phyloP scores from a whole-genome alignment of 768 basidiomycete species.

The Trametes sanguinea region DNA sequence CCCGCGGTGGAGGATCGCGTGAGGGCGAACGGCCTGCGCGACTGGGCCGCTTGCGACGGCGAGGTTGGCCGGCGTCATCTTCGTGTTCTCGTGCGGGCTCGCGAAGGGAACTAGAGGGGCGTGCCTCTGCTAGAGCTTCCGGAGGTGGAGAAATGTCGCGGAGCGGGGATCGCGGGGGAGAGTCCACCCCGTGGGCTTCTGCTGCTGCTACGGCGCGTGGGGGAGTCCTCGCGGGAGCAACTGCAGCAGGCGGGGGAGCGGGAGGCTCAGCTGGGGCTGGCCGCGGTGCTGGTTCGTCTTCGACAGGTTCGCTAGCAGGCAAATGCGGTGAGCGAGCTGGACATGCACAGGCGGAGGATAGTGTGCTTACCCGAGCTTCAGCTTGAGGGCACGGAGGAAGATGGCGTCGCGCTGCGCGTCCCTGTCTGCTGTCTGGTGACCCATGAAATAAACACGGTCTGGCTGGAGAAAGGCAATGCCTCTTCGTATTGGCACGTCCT shows the following conservation, averaged over 20 bases:
- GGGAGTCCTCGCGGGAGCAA: not conserved
- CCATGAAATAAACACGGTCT: slow-evolving; percentile 57
- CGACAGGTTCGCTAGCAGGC: slow-evolving; percentile 5
- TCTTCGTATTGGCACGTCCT: slow-evolving; percentile 63
- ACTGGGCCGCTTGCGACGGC: slow-evolving; percentile 28
- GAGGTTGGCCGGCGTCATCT: slow-evolving; percentile 30
- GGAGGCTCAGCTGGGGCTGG: not conserved
- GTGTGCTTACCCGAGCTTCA: slow-evolving; percentile 66
- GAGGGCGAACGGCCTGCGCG: slow-evolving; percentile 20
- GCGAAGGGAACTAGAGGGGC: slow-evolving; percentile 18
- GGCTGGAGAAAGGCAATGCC: slow-evolving; percentile 83
- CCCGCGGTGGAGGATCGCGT: slow-evolving; percentile 25
- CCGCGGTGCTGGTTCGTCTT: not conserved
- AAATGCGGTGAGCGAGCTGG: slow-evolving; percentile 17
- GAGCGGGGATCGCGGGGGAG: slow-evolving; percentile 26
- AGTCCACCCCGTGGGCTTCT: not conserved
- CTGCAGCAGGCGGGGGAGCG: slow-evolving; percentile 1
- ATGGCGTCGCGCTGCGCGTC: slow-evolving; percentile 56
- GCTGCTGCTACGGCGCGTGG: not conserved
- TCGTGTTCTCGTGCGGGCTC: slow-evolving; percentile 17
- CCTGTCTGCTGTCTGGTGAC: slow-evolving; percentile 63
- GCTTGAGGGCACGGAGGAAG: slow-evolving; percentile 62
- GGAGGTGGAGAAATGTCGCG: slow-evolving; percentile 24
- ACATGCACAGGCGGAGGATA: not conserved
- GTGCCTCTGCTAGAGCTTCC: slow-evolving; percentile 14